Evolutionary conservation across 441 rosid species (phyloP), one percentile per base, ranked within the genome.

Genomic region (Gossypium davidsonii): DNA sequence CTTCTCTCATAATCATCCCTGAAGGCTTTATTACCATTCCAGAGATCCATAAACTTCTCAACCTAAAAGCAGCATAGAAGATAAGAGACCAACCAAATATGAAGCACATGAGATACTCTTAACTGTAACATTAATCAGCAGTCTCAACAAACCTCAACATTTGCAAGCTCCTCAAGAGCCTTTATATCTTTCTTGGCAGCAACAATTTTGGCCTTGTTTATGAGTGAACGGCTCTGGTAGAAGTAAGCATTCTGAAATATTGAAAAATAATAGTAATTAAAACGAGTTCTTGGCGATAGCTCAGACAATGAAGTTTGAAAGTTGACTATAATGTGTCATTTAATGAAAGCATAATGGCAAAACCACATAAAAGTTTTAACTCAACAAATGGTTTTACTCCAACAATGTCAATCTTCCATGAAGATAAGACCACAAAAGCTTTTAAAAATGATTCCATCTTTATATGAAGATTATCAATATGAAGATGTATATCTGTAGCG

Each of bases 1-100:
- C 97, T 82, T 72, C 85, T 90, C 84, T 88, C 82, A 20, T 93
- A 95, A 74, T 93, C 96, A 14, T 89, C 91, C 85, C 90, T 79
- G 75, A 85, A 81, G 69, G 83, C 74, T 78, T 83, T 88, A 79
- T 77, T 74, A 25, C 67, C 81, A 75, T 78, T 79, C 97, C 97
- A 93, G 70, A 79, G 87, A 62, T 90, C 78, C 79, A 93, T 81
- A 82, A 91, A 93, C 61, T 89, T 89, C 72, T 91, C 98, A 49
- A 83, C 86, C 99, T 96, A 68, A 37, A 21, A 59, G 51, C 60
- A 79, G 57, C 12, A 74, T 23, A 53, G 52, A 77, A 73, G 28
- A 58, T 79, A 28, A 79, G 73, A 66, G 73, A 59, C 57, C 71
- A 58, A 42, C 52, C 65, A 11, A 10, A 28, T 52, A 28, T 52